phyloP scores from a whole-genome alignment of 345 rosid species.

The Raphanus raphanistrum region DNA sequence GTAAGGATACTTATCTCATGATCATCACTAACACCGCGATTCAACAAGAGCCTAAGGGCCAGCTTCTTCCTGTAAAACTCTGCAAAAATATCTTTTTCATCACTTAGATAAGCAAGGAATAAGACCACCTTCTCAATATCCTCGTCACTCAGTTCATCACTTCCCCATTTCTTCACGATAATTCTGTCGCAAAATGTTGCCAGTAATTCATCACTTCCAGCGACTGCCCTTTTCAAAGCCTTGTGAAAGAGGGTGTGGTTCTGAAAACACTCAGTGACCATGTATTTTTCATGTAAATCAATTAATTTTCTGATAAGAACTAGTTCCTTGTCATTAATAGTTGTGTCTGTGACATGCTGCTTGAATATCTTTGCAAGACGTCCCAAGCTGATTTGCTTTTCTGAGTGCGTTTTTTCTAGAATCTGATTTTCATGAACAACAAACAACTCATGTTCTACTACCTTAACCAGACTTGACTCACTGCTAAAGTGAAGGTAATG shows the following conservation, averaged over 20 bases:
- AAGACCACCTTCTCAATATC: conserved; percentile 68
- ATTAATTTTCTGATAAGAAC: conserved; percentile 71
- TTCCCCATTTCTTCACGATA: conserved; percentile 37
- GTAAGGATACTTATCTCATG: conserved; percentile 78
- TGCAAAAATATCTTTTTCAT: conserved; percentile 37
- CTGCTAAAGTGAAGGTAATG: conserved; percentile 82
- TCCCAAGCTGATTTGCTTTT: conserved; percentile 13
- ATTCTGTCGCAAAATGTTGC: conserved; percentile 38
- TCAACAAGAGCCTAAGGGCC: conserved; percentile 66
- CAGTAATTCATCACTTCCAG: conserved; percentile 38
- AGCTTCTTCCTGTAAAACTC: conserved; percentile 50
- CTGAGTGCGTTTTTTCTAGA: conserved; percentile 66
- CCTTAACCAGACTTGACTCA: conserved; percentile 77
- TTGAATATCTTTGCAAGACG: conserved; percentile 34
- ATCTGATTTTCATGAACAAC: conserved; percentile 57
- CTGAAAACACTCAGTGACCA: conserved; percentile 65
- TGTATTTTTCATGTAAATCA: conserved; percentile 76
- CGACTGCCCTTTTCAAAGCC: conserved; percentile 33
- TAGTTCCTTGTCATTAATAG: conserved; percentile 28
- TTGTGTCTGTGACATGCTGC: neutral
- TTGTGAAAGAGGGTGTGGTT: conserved; percentile 30
- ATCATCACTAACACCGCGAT: conserved; percentile 65
- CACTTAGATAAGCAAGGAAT: conserved; percentile 64
- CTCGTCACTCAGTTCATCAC: conserved; percentile 39
- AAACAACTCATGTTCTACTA: conserved; percentile 79